phyloP scores from a whole-genome alignment of 768 basidiomycete species.

The Podaxis sp. region DNA sequence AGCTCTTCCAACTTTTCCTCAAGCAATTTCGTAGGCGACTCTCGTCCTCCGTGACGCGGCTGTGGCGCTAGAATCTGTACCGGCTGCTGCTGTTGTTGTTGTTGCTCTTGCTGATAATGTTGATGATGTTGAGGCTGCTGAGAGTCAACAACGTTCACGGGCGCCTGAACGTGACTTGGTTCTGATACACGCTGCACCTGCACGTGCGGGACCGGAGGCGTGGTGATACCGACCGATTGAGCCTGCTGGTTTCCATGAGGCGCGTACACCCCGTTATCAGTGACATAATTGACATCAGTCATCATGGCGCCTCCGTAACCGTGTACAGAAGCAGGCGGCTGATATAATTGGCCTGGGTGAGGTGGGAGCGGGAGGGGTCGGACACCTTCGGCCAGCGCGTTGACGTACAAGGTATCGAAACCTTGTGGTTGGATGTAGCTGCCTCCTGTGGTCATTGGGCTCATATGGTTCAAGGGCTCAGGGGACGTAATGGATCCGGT shows the following conservation, averaged over 20 bases:
- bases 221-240: background rate
- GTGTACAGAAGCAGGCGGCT: background rate
- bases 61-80: background rate
- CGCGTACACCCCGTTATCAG: background rate
- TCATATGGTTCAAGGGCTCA: background rate
- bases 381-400: background rate
- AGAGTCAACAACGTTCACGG: background rate
- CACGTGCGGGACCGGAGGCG: background rate
- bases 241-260: background rate
- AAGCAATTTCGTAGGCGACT: constrained; percentile 11
- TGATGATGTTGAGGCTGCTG: background rate
- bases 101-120: background rate
- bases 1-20: constrained; percentile 13
- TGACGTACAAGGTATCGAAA: background rate
- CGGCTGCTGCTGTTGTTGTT: background rate
- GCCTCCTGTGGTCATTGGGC: background rate
- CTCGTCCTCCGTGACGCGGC: background rate
- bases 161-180: background rate
- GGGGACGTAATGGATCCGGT: constrained; percentile 3
- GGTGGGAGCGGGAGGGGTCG: constrained; percentile 12
- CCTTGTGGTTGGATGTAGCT: background rate
- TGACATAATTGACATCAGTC: background rate
- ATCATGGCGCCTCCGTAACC: background rate
- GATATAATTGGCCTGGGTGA: constrained; percentile 7
- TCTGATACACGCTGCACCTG: background rate